phyloP scores from a whole-genome alignment of 495 filamentous ascomycete species.

The Xanthoparmelia taractica region DNA sequence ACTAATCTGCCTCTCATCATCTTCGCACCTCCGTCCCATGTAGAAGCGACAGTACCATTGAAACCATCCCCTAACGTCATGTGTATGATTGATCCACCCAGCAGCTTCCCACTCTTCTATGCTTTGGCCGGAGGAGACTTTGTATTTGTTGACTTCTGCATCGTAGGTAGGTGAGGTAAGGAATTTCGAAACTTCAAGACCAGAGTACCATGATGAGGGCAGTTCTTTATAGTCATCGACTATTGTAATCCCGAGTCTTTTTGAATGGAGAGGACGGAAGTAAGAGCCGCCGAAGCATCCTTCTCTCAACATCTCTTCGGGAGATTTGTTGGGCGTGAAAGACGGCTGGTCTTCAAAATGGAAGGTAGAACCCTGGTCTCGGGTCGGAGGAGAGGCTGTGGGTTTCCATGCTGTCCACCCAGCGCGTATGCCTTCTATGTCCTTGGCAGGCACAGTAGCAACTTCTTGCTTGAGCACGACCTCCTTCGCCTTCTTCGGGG shows the following conservation, averaged over 20 bases:
- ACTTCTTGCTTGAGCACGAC: slow-evolving; percentile 2
- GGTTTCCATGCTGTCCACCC: slow-evolving; percentile 39
- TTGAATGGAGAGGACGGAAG: slow-evolving; percentile 38
- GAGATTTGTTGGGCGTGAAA: slow-evolving; percentile 44
- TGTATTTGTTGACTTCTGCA: slow-evolving; percentile 41
- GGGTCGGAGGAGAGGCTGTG: slow-evolving; percentile 30
- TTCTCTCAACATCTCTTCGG: slow-evolving; percentile 41
- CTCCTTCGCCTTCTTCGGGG: background rate
- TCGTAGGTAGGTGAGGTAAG: slow-evolving; percentile 34
- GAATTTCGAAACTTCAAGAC: slow-evolving; percentile 31
- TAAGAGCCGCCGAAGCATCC: slow-evolving; percentile 43
- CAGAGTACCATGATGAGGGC: slow-evolving; percentile 34
- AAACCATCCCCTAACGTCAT: slow-evolving; percentile 44
- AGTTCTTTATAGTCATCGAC: slow-evolving; percentile 38
- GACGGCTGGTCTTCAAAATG: slow-evolving; percentile 35
- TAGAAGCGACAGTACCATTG: slow-evolving; percentile 47
- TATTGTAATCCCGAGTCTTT: slow-evolving; percentile 33
- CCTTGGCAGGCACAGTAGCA: slow-evolving; percentile 16
- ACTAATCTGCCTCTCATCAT: slow-evolving; percentile 42
- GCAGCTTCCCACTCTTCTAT: slow-evolving; percentile 46
- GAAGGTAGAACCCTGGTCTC: slow-evolving; percentile 34
- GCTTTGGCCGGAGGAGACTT: slow-evolving; percentile 39
- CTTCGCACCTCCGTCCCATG: slow-evolving; percentile 39
- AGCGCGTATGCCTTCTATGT: slow-evolving; percentile 30
- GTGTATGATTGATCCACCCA: slow-evolving; percentile 41